phyloP scores from a whole-genome alignment of 805 yeast species.

The Saccharomycopsis fibuligera region DNA sequence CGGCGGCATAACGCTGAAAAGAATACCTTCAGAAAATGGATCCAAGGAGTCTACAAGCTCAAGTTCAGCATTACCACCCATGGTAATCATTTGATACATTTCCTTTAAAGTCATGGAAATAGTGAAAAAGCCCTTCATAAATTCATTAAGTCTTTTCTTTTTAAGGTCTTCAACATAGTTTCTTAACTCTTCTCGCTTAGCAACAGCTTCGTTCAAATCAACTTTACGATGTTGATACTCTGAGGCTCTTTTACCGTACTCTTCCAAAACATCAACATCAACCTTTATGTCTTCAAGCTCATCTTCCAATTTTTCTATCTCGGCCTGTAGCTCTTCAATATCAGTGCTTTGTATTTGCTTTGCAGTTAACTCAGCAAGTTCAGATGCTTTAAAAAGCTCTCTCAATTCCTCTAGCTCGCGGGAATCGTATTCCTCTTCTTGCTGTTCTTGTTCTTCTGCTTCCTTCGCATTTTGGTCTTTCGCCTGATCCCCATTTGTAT shows the following conservation, averaged over 20 bases:
- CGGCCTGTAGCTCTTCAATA: conserved; percentile 40
- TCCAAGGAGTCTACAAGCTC: conserved; percentile 93
- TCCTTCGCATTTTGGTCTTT: conserved; percentile 13
- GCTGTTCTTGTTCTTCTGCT: conserved; percentile 5
- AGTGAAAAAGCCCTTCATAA: conserved; percentile 84
- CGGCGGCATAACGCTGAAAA: conserved; percentile 98
- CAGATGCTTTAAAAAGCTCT: conserved; percentile 24
- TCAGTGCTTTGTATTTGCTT: conserved; percentile 48
- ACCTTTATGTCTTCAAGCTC: conserved; percentile 51
- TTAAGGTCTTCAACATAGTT: conserved; percentile 60
- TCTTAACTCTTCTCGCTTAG: conserved; percentile 57
- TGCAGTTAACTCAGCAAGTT: conserved; percentile 38
- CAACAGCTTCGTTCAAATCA: conserved; percentile 65
- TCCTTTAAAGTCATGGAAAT: conserved; percentile 87
- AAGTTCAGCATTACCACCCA: conserved; percentile 98
- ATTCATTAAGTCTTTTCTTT: conserved; percentile 73
- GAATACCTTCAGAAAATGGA: conserved; percentile 96
- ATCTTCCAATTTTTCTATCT: conserved; percentile 49
- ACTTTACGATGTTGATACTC: conserved; percentile 60
- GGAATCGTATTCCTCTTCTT: conserved; percentile 4
- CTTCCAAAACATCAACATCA: conserved; percentile 69
- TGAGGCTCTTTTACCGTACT: conserved; percentile 59
- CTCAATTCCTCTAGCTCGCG: conserved; percentile 13
- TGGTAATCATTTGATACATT: conserved; percentile 97
- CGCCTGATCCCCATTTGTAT: conserved; percentile 6